These are phyloP conservation scores for Tilletia setariae DNA, from an alignment of 1,284 basidiomycete species.

Conservation along the genomic window DNA sequence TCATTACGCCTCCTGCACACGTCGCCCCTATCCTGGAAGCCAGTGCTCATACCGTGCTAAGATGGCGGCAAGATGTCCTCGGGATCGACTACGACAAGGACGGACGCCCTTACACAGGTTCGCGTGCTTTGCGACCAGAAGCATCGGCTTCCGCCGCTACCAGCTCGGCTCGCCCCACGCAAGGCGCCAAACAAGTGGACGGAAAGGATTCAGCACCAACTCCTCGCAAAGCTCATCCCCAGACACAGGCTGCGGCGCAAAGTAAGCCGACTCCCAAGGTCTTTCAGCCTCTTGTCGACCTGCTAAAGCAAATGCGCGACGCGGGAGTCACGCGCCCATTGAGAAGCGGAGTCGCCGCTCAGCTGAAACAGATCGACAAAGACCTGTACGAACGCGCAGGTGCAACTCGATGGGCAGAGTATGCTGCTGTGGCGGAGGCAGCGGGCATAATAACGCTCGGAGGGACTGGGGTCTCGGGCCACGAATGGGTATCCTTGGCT, in stretches of 20 bases:
- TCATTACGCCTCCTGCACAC: slow-evolving; percentile 43
- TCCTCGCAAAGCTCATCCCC: background rate
- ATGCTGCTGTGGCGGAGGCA: slow-evolving; percentile 40
- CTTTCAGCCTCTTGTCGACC: slow-evolving; percentile 36
- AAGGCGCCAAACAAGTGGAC: background rate
- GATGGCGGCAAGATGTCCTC: slow-evolving; percentile 49
- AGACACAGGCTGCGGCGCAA: background rate
- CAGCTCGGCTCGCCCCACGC: background rate
- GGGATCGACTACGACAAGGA: slow-evolving; percentile 32
- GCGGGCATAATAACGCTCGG: slow-evolving; percentile 41
- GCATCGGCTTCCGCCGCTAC: slow-evolving; percentile 17
- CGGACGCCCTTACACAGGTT: slow-evolving; percentile 33
- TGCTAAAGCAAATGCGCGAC: slow-evolving; percentile 34
- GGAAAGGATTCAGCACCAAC: background rate
- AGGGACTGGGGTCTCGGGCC: slow-evolving; percentile 27
- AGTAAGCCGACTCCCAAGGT: slow-evolving; percentile 19
- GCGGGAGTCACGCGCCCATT: slow-evolving; percentile 37
- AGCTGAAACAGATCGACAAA: slow-evolving; percentile 27
- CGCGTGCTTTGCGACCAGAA: background rate
- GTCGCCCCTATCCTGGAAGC: slow-evolving; percentile 44
- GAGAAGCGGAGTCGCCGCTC: slow-evolving; percentile 31
- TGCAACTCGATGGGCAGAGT: slow-evolving; percentile 40
- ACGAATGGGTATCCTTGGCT: slow-evolving; percentile 40
- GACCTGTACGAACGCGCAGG: slow-evolving; percentile 37
- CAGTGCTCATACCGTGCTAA: slow-evolving; percentile 37